These are phyloP conservation scores for Phaeosphaeria sp. DNA, from an alignment of 2,329 filamentous ascomycete genomes.

Conservation along the genomic window DNA sequence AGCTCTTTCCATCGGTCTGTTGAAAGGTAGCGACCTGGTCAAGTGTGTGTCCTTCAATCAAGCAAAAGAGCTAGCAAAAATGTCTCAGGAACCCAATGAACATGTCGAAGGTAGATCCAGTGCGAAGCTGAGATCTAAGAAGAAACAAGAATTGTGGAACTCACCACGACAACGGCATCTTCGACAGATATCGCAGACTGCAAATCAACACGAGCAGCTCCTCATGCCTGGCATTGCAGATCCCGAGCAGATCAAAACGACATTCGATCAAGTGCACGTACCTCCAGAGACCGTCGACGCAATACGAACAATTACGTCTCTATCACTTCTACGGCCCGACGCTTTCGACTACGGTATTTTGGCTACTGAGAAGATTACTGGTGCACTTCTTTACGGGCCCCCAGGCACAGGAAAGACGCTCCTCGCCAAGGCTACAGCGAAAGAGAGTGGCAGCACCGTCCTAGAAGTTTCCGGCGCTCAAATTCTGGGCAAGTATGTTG, in stretches of 20 bases:
- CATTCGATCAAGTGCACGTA: constrained; percentile 86
- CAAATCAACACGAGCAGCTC: constrained; percentile 79
- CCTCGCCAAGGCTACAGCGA: constrained; percentile 69
- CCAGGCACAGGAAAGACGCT: constrained; percentile 73
- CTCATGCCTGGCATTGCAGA: constrained; percentile 83
- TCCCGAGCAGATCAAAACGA: constrained; percentile 80
- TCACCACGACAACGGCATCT: constrained; percentile 60
- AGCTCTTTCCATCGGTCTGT: constrained; percentile 49
- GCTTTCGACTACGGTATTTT: constrained; percentile 97
- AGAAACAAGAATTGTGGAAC: constrained; percentile 16
- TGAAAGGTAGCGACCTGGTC: constrained; percentile 54
- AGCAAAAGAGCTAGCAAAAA: constrained; percentile 9
- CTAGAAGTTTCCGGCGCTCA: constrained; percentile 89
- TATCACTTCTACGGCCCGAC: constrained; percentile 86
- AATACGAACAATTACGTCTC: constrained; percentile 84
- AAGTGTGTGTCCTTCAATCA: constrained; percentile 51
- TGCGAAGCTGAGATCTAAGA: constrained; percentile 13
- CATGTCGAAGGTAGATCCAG: constrained; percentile 8
- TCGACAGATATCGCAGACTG: constrained; percentile 40
- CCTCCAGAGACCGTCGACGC: constrained; percentile 83
- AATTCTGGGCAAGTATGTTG: constrained; percentile 96
- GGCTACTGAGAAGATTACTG: constrained; percentile 87
- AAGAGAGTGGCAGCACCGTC: constrained; percentile 70
- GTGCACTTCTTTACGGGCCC: constrained; percentile 85
- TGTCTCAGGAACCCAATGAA: constrained; percentile 8